Percentiles rank a stretch among this genome's conserved stretches.
These are phyloP conservation scores for Plasmodium berghei DNA, from an alignment of 169 alveolate genomes.

Conservation along the genomic window DNA sequence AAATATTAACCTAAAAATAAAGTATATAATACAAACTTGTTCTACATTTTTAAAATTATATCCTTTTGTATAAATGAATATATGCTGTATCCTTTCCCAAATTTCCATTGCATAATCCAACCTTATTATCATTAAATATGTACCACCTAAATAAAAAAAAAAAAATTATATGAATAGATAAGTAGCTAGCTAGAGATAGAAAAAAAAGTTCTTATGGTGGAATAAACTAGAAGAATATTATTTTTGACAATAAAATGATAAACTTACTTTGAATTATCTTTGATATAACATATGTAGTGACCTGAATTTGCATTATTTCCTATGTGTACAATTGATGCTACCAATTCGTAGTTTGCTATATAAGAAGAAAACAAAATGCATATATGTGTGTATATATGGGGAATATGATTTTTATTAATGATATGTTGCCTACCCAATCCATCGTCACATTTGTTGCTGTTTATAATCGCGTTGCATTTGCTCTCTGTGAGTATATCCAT, in stretches of 20 bases:
- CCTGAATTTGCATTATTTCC: slow-evolving; percentile 91
- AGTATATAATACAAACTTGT: background rate
- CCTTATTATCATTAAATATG: slow-evolving; percentile 59
- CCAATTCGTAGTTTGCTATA: slow-evolving; percentile 84
- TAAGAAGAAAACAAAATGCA: background rate
- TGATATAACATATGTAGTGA: slow-evolving; percentile 90
- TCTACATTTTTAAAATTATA: slow-evolving; percentile 1
- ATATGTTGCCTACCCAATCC: slow-evolving; percentile 32
- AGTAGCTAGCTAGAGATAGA: background rate
- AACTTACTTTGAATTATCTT: slow-evolving; percentile 79
- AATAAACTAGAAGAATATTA: too few species aligned
- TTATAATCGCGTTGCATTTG: slow-evolving; percentile 34
- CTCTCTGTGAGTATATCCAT: slow-evolving; percentile 43
- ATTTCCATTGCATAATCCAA: slow-evolving; percentile 35
- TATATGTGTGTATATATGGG: background rate
- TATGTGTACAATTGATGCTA: slow-evolving; percentile 89
- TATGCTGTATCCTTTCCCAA: slow-evolving; percentile 56
- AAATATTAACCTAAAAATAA: background rate
- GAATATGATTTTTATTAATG: background rate
- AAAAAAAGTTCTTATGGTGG: too few species aligned
- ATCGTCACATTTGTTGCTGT: slow-evolving; percentile 66
- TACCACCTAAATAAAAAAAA: slow-evolving; percentile 39
- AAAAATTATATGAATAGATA: background rate
- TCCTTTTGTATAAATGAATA: slow-evolving; percentile 56
- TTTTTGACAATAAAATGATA: too few species aligned